Conservation (phyloP, 1,284 basidiomycete genomes). For the Trametes sp. region DNA sequence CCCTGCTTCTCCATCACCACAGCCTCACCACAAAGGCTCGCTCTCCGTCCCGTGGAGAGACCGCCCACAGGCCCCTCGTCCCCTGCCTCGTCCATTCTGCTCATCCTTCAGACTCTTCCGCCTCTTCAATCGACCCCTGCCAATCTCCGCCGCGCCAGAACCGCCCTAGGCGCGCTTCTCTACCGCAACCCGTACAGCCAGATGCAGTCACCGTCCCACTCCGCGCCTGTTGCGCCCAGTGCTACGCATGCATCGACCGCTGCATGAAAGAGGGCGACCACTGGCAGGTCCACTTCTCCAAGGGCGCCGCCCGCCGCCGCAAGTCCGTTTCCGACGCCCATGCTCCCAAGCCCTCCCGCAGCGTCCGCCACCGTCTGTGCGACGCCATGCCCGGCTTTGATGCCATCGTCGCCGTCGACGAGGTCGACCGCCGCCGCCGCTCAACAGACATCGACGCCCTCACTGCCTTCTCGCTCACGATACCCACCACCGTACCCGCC, state of each 20-base stretch:
- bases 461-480: constrained; percentile 21
- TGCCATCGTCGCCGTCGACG: constrained; percentile 61
- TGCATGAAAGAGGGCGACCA: constrained; percentile 54
- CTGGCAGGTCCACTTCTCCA: constrained; percentile 67
- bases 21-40: constrained; percentile 35
- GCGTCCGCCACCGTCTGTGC: constrained; percentile 31
- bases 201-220: constrained; percentile 57
- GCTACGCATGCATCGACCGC: constrained; percentile 56
- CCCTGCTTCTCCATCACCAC: constrained; percentile 12
- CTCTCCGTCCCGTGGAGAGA: constrained; percentile 33
- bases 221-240: constrained; percentile 65
- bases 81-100: constrained; percentile 38
- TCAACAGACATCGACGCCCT: constrained; percentile 36
- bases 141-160: constrained; percentile 4
- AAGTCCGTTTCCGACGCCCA: constrained; percentile 51
- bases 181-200: constrained; percentile 33
- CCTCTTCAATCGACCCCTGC: background rate
- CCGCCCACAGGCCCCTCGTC: constrained; percentile 34
- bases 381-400: constrained; percentile 39
- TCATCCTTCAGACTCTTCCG: constrained; percentile 7
- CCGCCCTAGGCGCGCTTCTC: constrained; percentile 34
- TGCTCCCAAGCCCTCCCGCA: constrained; percentile 24
- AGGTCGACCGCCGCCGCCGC: constrained; percentile 61
- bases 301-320: constrained; percentile 63
- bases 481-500: background rate